Base-by-base conservation (phyloP, 352 stramenopile genomes). In the Globisporangium nodosum region DNA sequence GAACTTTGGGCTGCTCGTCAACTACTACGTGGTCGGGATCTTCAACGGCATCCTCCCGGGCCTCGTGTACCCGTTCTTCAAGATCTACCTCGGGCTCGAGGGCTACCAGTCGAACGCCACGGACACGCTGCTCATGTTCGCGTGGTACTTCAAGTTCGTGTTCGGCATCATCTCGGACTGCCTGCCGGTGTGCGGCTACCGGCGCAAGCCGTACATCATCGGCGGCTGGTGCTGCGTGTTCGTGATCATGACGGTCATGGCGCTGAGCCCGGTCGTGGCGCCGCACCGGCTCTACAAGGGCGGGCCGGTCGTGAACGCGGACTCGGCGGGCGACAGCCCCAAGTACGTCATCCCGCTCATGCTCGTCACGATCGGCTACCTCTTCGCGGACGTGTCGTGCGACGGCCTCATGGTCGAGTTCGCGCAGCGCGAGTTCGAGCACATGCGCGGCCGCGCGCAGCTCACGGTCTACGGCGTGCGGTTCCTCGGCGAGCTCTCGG, bases 321-420 rank as follows among this genome's bases (percentile, higher is more conserved):
- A 54, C 30, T 21, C 49, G 13, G 40, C 43, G 1, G 20, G 4
- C 3, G 58, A 69, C 5, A 48, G 50, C 18, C 64, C 63, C 8
- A 58, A 66, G 37, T 74, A 75, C 37, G 69, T 85, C 42, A 65
- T 79, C 40, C 65, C 87, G 33, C 72, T 89, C 58, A 70, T 88
- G 40, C 37, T 65, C 9, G 71, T 75, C 39, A 63, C 70, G 12
- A 61, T 84, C 21, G 77, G 77, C 1, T 92, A 89, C 20, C 52
- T 90, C 8, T 54, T 92, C 24, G 76, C 82, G 1, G 81, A 94
- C 43, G 80, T 89, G n/a, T 73, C 74, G 8, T 87, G 78, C 57
- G 84, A 94, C 49, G 81, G 77, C 0, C 52, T 92, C 43, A 85
- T 94, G 76, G 82, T 92, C 55, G 80, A 92, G 71, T 83, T 79